A percentile compares a stretch with the other conserved stretches of the same genome.
phyloP scores from a whole-genome alignment of 2,329 filamentous ascomycete species.

The Penicillium sp. region DNA sequence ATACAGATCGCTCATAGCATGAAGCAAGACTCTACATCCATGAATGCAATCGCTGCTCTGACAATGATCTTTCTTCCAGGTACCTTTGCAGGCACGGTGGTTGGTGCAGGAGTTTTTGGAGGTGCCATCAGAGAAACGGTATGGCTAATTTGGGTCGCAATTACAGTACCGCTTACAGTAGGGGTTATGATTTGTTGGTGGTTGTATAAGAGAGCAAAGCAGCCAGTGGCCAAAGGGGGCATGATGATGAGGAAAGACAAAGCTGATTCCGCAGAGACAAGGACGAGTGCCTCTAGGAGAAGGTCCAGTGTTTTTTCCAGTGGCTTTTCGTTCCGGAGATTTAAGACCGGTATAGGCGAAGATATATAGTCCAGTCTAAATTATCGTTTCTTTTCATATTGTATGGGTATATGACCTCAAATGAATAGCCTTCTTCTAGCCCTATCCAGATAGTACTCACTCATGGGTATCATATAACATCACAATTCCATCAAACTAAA shows the following conservation, averaged over 20 bases:
- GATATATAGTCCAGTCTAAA: not conserved
- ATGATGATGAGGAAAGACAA: not conserved
- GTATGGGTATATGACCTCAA: not conserved
- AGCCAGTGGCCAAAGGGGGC: too few relatives aligned
- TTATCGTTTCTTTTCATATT: not conserved
- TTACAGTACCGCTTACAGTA: too few relatives aligned
- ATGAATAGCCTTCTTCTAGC: not conserved
- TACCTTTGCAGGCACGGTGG: too few relatives aligned
- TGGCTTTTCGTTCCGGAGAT: not conserved
- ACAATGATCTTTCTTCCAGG: too few relatives aligned
- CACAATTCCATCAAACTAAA: slow-evolving; percentile 7
- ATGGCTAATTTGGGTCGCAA: too few relatives aligned
- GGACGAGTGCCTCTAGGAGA: not conserved
- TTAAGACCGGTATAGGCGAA: not conserved
- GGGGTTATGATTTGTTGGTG: too few relatives aligned
- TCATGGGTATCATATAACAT: not conserved
- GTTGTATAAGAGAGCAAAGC: too few relatives aligned
- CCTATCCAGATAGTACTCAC: not conserved
- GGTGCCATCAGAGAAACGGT: too few relatives aligned
- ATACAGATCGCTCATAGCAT: too few relatives aligned
- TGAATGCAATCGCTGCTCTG: too few relatives aligned
- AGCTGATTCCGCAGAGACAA: not conserved
- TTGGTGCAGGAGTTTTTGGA: too few relatives aligned
- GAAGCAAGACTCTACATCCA: too few relatives aligned
- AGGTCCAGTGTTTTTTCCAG: not conserved